A percentile compares a stretch with the other conserved stretches of the same genome.
phyloP scores from a whole-genome alignment of 2,329 filamentous ascomycete genomes.

The Didymella pinodella region DNA sequence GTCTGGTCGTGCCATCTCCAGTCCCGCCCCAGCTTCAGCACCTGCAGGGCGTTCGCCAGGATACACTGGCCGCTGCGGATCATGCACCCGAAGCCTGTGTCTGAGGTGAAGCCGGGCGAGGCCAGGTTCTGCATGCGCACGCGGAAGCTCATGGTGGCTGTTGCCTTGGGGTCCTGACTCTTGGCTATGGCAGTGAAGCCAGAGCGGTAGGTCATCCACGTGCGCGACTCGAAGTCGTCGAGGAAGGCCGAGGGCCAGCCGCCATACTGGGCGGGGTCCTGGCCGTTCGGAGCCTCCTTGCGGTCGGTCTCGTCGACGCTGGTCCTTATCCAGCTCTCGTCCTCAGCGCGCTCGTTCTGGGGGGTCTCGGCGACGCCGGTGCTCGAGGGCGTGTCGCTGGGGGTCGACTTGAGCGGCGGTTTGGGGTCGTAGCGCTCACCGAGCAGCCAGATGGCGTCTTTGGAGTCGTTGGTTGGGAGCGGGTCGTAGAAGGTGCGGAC shows the following conservation, averaged over 20 bases:
- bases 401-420: conserved; percentile 33
- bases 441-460: conserved; percentile 83
- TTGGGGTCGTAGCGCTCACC: conserved; percentile 64
- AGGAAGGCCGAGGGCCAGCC: conserved; percentile 88
- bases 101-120: conserved; percentile 83
- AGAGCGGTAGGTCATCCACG: conserved; percentile 97
- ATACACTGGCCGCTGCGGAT: conserved; percentile 95
- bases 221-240: conserved; percentile 88
- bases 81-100: conserved; percentile 99
- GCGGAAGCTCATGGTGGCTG: conserved; percentile 76
- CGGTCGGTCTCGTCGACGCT: conserved; percentile 71
- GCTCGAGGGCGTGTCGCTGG: conserved; percentile 25
- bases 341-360: conserved; percentile 41
- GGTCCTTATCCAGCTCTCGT: conserved; percentile 69
- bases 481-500: conserved; percentile 94
- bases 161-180: conserved; percentile 75
- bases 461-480: conserved; percentile 79
- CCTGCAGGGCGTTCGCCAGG: conserved; percentile 81
- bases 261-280: conserved; percentile 51
- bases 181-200: conserved; percentile 84
- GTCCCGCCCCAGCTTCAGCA: conserved; percentile 79
- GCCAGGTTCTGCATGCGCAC: conserved; percentile 88
- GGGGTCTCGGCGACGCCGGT: conserved; percentile 31
- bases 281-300: conserved; percentile 61
- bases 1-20: conserved; percentile 73